Percentiles rank a stretch among this genome's conserved stretches.
Conservation (phyloP, 371 early-diverging fungal species). For the Actinomortierella ambigua region DNA sequence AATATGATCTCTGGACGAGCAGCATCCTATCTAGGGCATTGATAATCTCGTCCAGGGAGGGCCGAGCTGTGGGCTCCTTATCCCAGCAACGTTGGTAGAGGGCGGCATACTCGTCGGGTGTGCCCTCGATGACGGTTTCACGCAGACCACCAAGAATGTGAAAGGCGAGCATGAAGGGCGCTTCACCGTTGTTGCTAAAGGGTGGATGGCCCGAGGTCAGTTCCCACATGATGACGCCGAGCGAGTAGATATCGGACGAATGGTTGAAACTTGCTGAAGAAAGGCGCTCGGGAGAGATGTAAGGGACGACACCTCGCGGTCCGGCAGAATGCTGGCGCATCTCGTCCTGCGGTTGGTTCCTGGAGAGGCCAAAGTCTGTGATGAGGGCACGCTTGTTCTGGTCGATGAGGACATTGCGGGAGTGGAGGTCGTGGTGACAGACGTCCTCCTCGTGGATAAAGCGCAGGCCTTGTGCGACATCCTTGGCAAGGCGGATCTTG, state of each 20-base stretch:
- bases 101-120: conserved; percentile 37
- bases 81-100: conserved; percentile 49
- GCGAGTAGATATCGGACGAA: conserved; percentile 55
- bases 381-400: conserved; percentile 24
- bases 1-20: not conserved
- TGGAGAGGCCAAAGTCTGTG: conserved; percentile 44
- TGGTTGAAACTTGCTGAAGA: conserved; percentile 48
- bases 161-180: conserved; percentile 18
- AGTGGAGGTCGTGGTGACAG: conserved; percentile 46
- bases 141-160: conserved; percentile 38
- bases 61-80: conserved; percentile 35
- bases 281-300: conserved; percentile 60
- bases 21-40: conserved; percentile 17
- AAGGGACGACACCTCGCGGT: conserved; percentile 50
- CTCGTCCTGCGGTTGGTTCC: conserved; percentile 16
- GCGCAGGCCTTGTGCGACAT: conserved; percentile 33
- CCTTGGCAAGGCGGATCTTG: conserved; percentile 33
- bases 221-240: conserved; percentile 62
- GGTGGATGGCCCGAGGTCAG: conserved; percentile 49
- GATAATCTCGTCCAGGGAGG: conserved; percentile 16
- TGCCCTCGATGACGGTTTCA: conserved; percentile 36
- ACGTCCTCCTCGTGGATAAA: conserved; percentile 41
- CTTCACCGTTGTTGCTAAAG: conserved; percentile 20
- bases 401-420: conserved; percentile 43
- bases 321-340: conserved; percentile 6